Conservation (phyloP, 345 rosid species). For the Passiflora organensis region DNA sequence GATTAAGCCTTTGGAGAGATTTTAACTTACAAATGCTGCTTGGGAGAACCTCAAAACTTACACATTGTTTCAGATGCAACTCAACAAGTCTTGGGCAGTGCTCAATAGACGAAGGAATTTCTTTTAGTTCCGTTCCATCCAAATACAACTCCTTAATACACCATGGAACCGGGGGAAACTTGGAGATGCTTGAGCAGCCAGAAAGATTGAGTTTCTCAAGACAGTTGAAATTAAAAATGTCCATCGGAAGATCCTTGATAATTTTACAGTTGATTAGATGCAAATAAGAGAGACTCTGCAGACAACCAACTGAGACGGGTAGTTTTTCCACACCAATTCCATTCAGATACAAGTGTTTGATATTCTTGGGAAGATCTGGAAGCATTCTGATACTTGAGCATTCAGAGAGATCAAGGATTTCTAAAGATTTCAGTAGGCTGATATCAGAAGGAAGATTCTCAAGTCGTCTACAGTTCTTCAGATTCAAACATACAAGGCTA, state of each 20-base stretch:
- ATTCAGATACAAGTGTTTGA: conserved; percentile 4
- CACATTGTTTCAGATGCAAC: no score
- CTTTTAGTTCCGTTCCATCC: not conserved
- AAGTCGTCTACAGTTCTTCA: conserved; percentile 6
- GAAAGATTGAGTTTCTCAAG: not conserved
- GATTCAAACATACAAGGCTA: not conserved
- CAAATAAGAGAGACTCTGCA: not conserved
- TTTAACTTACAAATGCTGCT: no score
- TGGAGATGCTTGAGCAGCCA: not conserved
- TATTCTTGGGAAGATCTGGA: no score
- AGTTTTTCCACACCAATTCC: conserved; percentile 5
- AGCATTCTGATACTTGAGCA: no score
- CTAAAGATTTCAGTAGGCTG: not conserved
- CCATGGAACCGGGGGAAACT: not conserved
- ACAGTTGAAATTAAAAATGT: not conserved
- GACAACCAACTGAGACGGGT: conserved; percentile 1
- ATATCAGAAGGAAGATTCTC: not conserved
- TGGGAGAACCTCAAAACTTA: no score
- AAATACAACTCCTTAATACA: not conserved
- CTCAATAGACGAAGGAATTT: not conserved
- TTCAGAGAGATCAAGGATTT: no score
- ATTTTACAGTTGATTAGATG: conserved; percentile 12
- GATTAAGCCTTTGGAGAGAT: no score
- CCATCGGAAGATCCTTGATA: conserved; percentile 6
- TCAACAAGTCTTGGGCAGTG: not conserved